phyloP scores from a whole-genome alignment of 441 rosid genomes.

The Arabidopsis hybrid region DNA sequence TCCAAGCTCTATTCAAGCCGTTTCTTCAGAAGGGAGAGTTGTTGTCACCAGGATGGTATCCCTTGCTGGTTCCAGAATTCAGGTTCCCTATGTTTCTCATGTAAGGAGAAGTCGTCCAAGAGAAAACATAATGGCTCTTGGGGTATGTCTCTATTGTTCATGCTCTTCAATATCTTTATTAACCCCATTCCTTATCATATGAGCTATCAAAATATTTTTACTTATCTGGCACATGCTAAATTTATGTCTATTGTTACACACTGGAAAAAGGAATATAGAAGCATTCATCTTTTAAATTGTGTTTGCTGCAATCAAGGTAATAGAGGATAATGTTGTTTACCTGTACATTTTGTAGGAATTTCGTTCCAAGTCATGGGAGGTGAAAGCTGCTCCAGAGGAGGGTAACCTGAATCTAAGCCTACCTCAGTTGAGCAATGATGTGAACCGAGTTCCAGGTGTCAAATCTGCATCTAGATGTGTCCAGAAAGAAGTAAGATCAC shows the following conservation, averaged over 20 bases:
- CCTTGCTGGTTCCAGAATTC: slow-evolving; percentile 78
- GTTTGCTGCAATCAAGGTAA: slow-evolving; percentile 21
- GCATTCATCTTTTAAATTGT: neutral
- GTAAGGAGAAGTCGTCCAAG: slow-evolving; percentile 94
- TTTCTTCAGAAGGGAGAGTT: slow-evolving; percentile 57
- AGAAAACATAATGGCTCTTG: slow-evolving; percentile 81
- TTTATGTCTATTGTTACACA: slow-evolving; percentile 9
- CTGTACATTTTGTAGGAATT: slow-evolving; percentile 56
- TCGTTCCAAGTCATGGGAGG: slow-evolving; percentile 54
- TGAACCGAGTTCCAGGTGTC: slow-evolving; percentile 46
- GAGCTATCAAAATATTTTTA: slow-evolving; percentile 17
- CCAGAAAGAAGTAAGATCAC: slow-evolving; percentile 51
- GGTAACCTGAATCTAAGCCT: slow-evolving; percentile 46
- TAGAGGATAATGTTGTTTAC: slow-evolving; percentile 5
- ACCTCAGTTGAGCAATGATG: slow-evolving; percentile 48
- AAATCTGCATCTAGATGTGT: slow-evolving; percentile 50
- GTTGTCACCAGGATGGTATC: slow-evolving; percentile 70
- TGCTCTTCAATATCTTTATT: slow-evolving; percentile 16
- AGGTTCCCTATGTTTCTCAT: slow-evolving; percentile 84
- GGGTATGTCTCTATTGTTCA: slow-evolving; percentile 59
- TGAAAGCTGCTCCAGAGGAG: slow-evolving; percentile 52
- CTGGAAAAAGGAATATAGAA: neutral
- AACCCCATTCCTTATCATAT: neutral
- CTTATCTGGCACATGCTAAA: slow-evolving; percentile 9
- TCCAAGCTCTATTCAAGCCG: slow-evolving; percentile 50